These are phyloP conservation scores for Paramecium biaurelia DNA, from an alignment of 73 alveolate genomes.

Conservation along the genomic window DNA sequence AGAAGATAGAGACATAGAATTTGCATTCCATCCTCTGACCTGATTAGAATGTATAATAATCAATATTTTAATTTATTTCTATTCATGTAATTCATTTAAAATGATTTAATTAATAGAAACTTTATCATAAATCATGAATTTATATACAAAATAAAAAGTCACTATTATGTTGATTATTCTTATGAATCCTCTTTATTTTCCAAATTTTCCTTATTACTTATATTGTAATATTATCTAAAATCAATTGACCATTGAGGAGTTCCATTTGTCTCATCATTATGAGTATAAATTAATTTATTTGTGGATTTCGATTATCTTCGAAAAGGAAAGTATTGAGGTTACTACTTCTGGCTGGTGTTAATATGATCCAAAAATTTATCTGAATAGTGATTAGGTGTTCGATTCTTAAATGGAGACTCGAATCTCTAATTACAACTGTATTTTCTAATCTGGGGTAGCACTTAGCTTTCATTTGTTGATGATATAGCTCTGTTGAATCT, in stretches of 20 bases:
- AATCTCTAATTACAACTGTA: background rate
- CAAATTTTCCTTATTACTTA: background rate
- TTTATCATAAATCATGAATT: background rate
- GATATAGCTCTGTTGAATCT: background rate
- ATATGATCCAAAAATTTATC: background rate
- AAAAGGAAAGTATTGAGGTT: background rate
- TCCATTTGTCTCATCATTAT: background rate
- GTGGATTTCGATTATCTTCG: background rate
- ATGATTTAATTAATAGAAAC: background rate
- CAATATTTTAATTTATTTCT: background rate
- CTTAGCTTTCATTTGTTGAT: background rate
- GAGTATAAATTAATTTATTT: background rate
- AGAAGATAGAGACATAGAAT: slow-evolving; percentile 47
- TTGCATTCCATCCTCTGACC: slow-evolving; percentile 27
- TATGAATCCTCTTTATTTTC: background rate
- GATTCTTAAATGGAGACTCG: background rate
- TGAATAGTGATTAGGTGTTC: background rate
- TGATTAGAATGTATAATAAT: background rate
- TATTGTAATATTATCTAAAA: background rate
- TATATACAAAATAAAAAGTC: background rate
- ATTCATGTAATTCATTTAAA: no score
- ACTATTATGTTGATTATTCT: background rate
- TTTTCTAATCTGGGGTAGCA: background rate
- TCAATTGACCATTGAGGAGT: background rate
- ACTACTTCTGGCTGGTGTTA: background rate